Evolutionary conservation across 768 basidiomycete species (phyloP), one percentile per base, ranked within the genome.

Genomic region (Chiua virens): DNA sequence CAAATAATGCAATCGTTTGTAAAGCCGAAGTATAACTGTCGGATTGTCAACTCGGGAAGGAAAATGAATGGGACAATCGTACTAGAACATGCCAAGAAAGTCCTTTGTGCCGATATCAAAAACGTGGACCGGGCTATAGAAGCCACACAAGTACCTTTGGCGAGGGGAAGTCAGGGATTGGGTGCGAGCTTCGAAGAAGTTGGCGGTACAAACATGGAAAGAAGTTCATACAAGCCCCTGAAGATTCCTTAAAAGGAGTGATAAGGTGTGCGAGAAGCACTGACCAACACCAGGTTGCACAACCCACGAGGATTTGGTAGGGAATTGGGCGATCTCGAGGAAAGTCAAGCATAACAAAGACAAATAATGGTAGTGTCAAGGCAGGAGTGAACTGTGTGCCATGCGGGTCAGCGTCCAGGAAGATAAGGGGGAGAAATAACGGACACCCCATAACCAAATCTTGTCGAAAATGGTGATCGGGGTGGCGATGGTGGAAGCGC

Each of bases 341-440:
- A 74, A 81, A 83, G 72, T 92, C 85, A 60, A 79, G 85, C 48
- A 85, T 72, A 49, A 90, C 78, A 74, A 89, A 76, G 45, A 65
- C 78, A 73, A 82, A 63, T 32, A 90, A 70, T 1, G 85, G 86
- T 20, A 90, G 65, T 25, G 79, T 85, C 45, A 87, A 65, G 4
- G 71, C 65, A 3, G 88, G 82, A 3, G 81, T 78, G 56, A 87
- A 54, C 83, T 80, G 42, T 13, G 11, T 34, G 32, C 32, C 28
- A 21, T 23, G 49, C 21, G 25, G 35, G 49, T 49, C 28, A 50
- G 34, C 34, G n/a, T 20, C 35, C 23, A 17, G 45, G 23, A 41
- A 18, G 23, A 41, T 25, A 47, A 37, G 37, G 28, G n/a, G 60
- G 55, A 47, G 40, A 73, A 49, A 9, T 28, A 5, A 61, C 77